Percentiles rank a stretch among this genome's conserved stretches.
These are phyloP conservation scores for Collybia nuda DNA, from an alignment of 768 basidiomycete species.

Conservation along the genomic window DNA sequence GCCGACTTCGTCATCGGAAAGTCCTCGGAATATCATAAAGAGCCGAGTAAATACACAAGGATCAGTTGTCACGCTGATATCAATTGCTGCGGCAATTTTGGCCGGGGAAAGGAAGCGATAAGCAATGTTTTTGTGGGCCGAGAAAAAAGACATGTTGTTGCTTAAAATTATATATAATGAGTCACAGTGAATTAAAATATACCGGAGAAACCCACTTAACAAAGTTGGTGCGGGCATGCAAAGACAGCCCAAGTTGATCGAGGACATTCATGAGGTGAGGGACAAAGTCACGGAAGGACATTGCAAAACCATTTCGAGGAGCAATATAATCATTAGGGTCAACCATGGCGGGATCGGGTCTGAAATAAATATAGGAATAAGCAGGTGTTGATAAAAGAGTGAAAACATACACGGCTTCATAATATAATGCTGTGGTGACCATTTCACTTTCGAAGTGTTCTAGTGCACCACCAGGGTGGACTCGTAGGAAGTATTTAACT, in stretches of 20 bases:
- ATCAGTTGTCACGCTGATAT: constrained; percentile 80
- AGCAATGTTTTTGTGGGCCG: constrained; percentile 81
- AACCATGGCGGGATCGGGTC: constrained; percentile 75
- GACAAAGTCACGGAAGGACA: constrained; percentile 79
- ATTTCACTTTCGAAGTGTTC: constrained; percentile 86
- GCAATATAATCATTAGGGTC: constrained; percentile 80
- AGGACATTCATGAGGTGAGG: constrained; percentile 81
- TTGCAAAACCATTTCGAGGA: constrained; percentile 82
- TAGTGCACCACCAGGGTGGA: constrained; percentile 81
- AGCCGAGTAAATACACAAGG: constrained; percentile 81
- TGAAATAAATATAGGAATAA: constrained; percentile 25
- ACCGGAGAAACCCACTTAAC: constrained; percentile 55
- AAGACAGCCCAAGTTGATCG: constrained; percentile 81
- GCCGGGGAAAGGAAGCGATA: constrained; percentile 84
- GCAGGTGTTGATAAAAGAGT: background rate
- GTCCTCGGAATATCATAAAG: constrained; percentile 84
- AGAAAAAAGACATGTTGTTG: constrained; percentile 74
- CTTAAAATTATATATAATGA: constrained; percentile 32
- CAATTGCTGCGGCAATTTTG: constrained; percentile 83
- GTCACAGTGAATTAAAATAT: background rate
- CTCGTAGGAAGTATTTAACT: constrained; percentile 80
- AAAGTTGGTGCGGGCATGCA: constrained; percentile 80
- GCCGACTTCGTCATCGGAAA: constrained; percentile 77
- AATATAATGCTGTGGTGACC: constrained; percentile 79
- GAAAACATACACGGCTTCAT: constrained; percentile 73